These are phyloP conservation scores for Aspergillus ibericus DNA, from an alignment of 2,329 filamentous ascomycete genomes.

Conservation along the genomic window DNA sequence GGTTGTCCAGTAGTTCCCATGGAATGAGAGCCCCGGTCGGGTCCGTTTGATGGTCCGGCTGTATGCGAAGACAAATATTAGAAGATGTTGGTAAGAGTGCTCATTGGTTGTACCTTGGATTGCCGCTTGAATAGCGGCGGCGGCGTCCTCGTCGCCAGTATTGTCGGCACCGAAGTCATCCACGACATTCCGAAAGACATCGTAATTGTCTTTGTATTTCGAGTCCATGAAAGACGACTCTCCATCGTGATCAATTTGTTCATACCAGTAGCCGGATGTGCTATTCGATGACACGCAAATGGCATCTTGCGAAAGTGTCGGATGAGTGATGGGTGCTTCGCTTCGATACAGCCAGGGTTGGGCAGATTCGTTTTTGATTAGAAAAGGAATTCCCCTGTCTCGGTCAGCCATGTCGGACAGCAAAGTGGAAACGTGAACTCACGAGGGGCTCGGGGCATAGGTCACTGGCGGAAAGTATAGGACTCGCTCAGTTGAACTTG, in stretches of 20 bases:
- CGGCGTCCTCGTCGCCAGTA: conserved; percentile 31
- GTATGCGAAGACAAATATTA: not conserved
- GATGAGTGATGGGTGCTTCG: conserved; percentile 11
- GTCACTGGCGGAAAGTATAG: not conserved
- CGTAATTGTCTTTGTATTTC: conserved; percentile 29
- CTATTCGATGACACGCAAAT: conserved; percentile 7
- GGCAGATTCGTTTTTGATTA: conserved; percentile 17
- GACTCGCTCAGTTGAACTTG: not conserved
- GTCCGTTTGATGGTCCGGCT: conserved; percentile 28
- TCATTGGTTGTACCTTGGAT: conserved; percentile 24
- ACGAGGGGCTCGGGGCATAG: conserved; percentile 12
- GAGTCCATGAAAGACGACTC: conserved; percentile 28
- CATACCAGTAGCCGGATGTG: conserved; percentile 28
- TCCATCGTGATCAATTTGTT: conserved; percentile 30
- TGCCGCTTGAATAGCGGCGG: conserved; percentile 30
- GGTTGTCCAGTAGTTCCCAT: conserved; percentile 34
- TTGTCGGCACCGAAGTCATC: conserved; percentile 36
- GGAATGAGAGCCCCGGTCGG: conserved; percentile 24
- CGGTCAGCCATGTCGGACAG: not conserved
- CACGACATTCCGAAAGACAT: conserved; percentile 40
- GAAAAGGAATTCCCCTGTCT: conserved; percentile 22
- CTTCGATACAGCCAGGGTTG: conserved; percentile 18
- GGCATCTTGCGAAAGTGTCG: not conserved
- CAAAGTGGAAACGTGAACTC: not conserved
- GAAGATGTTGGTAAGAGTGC: not conserved